Evolutionary conservation across 495 filamentous ascomycete species (phyloP).

Genomic region (Penicillium chermesinum): DNA sequence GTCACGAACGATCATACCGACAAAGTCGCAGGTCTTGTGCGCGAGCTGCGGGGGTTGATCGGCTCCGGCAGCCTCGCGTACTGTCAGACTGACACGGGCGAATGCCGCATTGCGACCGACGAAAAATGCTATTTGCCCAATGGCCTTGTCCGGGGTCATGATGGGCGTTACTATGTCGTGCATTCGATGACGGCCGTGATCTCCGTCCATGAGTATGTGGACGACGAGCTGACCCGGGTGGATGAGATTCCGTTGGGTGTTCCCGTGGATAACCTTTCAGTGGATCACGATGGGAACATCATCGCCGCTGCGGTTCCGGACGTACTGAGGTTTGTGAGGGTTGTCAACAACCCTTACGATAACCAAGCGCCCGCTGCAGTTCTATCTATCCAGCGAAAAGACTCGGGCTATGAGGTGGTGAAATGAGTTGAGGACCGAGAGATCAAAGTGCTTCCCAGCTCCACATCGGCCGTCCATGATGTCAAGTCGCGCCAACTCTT

Average conservation of each 20-base stretch:
- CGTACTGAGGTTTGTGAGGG: not conserved
- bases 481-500: slow-evolving; percentile 6
- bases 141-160: slow-evolving; percentile 2
- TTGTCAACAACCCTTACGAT: not conserved
- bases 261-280: slow-evolving; percentile 7
- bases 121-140: slow-evolving; percentile 5
- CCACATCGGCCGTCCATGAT: slow-evolving; percentile 9
- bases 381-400: not conserved
- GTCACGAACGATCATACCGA: slow-evolving; percentile 8
- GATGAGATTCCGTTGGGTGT: not conserved
- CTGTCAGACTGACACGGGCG: slow-evolving; percentile 7
- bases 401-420: not conserved
- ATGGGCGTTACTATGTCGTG: slow-evolving; percentile 3
- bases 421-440: slow-evolving; percentile 6
- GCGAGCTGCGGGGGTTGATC: not conserved
- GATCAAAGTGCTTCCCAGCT: slow-evolving; percentile 4
- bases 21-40: slow-evolving; percentile 1
- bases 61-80: slow-evolving; percentile 4
- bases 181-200: not conserved
- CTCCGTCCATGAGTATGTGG: not conserved
- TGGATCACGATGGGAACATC: slow-evolving; percentile 7
- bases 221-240: not conserved
- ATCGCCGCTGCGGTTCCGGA: not conserved
- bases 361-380: not conserved
- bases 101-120: slow-evolving; percentile 3